Conservation (phyloP, 179 eudicot genomes). For the Heliamphora ciliata region DNA sequence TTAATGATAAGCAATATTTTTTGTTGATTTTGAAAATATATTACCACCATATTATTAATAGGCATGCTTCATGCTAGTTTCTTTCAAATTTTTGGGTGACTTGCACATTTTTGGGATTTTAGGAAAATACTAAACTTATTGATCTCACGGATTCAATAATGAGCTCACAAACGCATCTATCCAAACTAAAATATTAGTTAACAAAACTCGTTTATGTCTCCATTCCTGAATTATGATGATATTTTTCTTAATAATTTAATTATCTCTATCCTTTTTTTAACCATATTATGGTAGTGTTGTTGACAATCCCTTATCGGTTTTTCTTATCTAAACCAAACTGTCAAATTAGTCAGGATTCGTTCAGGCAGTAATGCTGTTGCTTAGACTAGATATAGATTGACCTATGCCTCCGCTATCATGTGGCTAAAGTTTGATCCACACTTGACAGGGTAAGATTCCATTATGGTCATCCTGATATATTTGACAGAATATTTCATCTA, state of each 20-base stretch:
- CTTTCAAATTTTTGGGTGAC: neutral
- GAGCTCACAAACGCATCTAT: neutral
- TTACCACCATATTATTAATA: neutral
- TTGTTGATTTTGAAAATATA: neutral
- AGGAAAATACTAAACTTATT: neutral
- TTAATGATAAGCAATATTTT: neutral
- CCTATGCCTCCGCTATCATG: neutral
- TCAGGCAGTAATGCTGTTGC: neutral
- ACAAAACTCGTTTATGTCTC: neutral
- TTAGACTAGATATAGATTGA: neutral
- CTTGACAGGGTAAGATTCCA: constrained; percentile 84
- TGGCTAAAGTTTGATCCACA: neutral
- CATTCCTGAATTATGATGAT: neutral
- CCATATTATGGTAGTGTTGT: neutral
- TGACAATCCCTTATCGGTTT: constrained; percentile 5
- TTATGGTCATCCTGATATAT: constrained; percentile 96
- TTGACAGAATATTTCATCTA: constrained; percentile 83
- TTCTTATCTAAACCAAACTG: constrained; percentile 5
- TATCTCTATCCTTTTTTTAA: neutral
- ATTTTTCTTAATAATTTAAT: neutral
- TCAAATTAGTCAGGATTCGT: neutral
- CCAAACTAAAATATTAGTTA: neutral
- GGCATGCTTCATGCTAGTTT: neutral
- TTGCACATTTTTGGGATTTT: neutral
- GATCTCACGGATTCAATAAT: neutral